Evolutionary conservation across 2,329 filamentous ascomycete species (phyloP).

Genomic region (Davidsoniella eucalypti): DNA sequence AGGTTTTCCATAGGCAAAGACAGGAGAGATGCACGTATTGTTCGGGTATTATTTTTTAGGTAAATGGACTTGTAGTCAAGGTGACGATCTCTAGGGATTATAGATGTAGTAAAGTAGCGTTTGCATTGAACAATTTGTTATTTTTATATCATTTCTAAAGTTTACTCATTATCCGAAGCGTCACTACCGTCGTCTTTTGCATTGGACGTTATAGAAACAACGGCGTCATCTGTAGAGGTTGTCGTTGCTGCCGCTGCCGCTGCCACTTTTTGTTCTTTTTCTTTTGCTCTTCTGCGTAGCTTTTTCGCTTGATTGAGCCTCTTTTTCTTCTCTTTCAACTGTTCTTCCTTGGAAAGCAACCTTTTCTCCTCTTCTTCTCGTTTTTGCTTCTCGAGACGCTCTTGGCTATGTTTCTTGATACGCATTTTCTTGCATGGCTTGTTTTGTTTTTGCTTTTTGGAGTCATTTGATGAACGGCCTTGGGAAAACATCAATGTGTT

Average conservation of each 20-base stretch:
- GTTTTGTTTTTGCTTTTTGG: conserved; percentile 12
- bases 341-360: conserved; percentile 30
- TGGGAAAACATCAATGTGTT: conserved; percentile 6
- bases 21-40: no score
- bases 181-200: background rate
- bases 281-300: conserved; percentile 40
- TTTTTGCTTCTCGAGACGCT: conserved; percentile 26
- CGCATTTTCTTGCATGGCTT: conserved; percentile 41
- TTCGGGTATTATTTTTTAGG: no score
- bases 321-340: conserved; percentile 41
- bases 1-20: background rate
- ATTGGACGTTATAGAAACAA: no score
- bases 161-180: background rate
- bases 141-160: background rate
- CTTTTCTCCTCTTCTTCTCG: conserved; percentile 23
- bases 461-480: background rate
- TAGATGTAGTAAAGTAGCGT: no score
- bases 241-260: conserved; percentile 15
- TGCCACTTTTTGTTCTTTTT: conserved; percentile 32
- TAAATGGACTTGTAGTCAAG: no score
- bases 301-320: conserved; percentile 44
- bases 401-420: conserved; percentile 31
- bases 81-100: no score
- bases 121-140: no score
- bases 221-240: conserved; percentile 14